Evolutionary conservation across 108 stramenopile species (phyloP).

Genomic region (Skeletonema marinoi): DNA sequence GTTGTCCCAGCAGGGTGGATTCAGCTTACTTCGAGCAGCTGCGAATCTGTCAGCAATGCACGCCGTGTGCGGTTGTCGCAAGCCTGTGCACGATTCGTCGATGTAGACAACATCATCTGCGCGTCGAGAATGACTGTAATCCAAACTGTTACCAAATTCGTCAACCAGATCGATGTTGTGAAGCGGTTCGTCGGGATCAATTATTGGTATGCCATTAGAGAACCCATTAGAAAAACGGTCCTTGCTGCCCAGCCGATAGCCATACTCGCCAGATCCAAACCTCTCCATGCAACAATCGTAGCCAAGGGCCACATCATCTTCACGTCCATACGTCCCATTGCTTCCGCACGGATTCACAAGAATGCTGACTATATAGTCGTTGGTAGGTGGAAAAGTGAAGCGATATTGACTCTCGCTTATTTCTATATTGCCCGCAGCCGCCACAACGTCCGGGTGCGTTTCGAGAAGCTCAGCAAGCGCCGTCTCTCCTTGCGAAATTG

Average conservation of each 20-base stretch:
- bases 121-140: constrained; percentile 34
- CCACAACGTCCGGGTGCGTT: constrained; percentile 29
- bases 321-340: constrained; percentile 45
- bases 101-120: constrained; percentile 53
- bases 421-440: constrained; percentile 9
- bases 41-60: constrained; percentile 49
- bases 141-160: constrained; percentile 29
- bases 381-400: constrained; percentile 32
- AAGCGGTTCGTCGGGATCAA: constrained; percentile 40
- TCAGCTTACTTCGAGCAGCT: constrained; percentile 17
- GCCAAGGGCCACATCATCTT: constrained; percentile 32
- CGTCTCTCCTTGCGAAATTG: constrained; percentile 13
- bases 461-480: constrained; percentile 24
- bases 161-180: constrained; percentile 59
- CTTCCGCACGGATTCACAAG: constrained; percentile 52
- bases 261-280: constrained; percentile 51
- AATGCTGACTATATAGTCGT: constrained; percentile 40
- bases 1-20: constrained; percentile 58
- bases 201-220: constrained; percentile 31
- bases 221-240: constrained; percentile 36
- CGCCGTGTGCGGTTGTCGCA: constrained; percentile 36
- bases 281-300: constrained; percentile 47
- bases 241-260: constrained; percentile 18
- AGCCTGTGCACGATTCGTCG: constrained; percentile 39
- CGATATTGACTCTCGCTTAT: constrained; percentile 8